These are phyloP conservation scores for Erythrophleum fordii DNA, from an alignment of 306 rosid genomes.

Conservation along the genomic window DNA sequence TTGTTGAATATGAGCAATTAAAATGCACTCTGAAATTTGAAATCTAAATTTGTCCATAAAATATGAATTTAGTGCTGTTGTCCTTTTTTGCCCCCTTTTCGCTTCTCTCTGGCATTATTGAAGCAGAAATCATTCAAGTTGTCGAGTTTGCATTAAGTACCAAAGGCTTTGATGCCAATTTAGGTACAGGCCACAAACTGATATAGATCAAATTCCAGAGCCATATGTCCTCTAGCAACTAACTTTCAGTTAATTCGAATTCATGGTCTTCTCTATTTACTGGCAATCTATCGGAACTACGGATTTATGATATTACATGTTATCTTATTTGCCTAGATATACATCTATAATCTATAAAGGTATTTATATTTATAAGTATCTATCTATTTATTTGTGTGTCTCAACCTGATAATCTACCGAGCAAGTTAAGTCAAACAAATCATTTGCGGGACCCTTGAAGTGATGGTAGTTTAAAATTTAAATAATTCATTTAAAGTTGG, in stretches of 20 bases:
- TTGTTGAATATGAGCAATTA: background rate
- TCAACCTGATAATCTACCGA: background rate
- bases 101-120: background rate
- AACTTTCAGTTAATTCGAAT: background rate
- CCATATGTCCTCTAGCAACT: background rate
- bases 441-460: background rate
- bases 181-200: background rate
- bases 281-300: background rate
- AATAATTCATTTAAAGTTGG: background rate
- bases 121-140: conserved; percentile 14
- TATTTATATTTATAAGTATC: background rate
- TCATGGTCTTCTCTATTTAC: background rate
- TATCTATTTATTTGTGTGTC: background rate
- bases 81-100: background rate
- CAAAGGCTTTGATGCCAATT: conserved; percentile 8
- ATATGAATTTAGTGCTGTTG: background rate
- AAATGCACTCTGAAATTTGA: background rate
- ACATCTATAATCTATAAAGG: background rate
- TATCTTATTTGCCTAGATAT: background rate
- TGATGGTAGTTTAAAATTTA: background rate
- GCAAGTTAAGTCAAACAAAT: background rate
- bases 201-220: conserved; percentile 9
- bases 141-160: conserved; percentile 14
- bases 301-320: background rate
- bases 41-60: background rate